phyloP scores from a whole-genome alignment of 2,329 filamentous ascomycete genomes.

The Cladophialophora carrionii region DNA sequence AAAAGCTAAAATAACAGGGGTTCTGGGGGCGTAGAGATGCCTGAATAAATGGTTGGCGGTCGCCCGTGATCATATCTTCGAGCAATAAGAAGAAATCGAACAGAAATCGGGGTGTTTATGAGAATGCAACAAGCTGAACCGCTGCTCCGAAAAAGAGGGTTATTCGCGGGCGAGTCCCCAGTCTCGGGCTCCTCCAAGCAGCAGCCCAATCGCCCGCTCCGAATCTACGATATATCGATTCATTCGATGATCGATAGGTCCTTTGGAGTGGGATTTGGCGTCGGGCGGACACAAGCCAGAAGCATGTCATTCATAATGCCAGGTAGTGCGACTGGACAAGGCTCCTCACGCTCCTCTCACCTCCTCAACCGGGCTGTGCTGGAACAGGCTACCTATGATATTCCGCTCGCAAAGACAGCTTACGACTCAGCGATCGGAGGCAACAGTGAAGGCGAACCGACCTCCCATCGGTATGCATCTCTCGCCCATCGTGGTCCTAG shows the following conservation, averaged over 20 bases:
- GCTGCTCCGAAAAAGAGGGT: slow-evolving; percentile 2
- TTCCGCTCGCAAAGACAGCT: slow-evolving; percentile 3
- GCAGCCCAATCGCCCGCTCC: slow-evolving; percentile 12
- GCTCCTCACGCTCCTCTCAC: neutral
- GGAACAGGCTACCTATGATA: slow-evolving; percentile 4
- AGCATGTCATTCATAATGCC: slow-evolving; percentile 1
- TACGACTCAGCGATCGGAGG: slow-evolving; percentile 3
- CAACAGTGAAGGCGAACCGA: neutral
- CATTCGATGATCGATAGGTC: slow-evolving; percentile 15
- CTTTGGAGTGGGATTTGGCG: slow-evolving; percentile 12
- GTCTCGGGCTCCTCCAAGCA: slow-evolving; percentile 6
- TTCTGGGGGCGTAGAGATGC: slow-evolving; percentile 6
- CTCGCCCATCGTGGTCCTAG: neutral
- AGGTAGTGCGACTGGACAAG: neutral
- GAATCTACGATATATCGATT: slow-evolving; percentile 6
- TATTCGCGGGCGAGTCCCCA: neutral
- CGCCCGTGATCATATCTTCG: neutral
- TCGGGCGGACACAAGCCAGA: slow-evolving; percentile 13
- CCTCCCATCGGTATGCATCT: neutral
- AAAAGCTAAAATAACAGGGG: slow-evolving; percentile 9
- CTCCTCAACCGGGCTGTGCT: slow-evolving; percentile 17
- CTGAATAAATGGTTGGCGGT: slow-evolving; percentile 1
- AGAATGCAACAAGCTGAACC: neutral
- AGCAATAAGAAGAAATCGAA: slow-evolving; percentile 6
- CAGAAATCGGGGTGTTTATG: neutral